phyloP scores from a whole-genome alignment of 495 filamentous ascomycete species.

The Aspergillus kassunensis region DNA sequence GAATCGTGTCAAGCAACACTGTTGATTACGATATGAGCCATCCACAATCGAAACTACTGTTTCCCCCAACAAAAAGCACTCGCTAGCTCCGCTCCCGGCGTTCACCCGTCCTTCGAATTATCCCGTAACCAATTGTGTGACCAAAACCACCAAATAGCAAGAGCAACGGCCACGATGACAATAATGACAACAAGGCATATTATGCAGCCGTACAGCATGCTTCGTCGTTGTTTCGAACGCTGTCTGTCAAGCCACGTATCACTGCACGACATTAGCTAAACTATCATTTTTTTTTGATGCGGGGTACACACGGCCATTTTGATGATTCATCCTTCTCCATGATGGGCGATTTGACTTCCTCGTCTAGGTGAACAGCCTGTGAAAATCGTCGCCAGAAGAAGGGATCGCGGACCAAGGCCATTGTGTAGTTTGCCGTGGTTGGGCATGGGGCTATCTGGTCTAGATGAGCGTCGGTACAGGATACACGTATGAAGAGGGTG shows the following conservation, averaged over 20 bases:
- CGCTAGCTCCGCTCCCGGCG: background rate
- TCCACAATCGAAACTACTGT: too few species aligned
- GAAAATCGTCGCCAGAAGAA: slow-evolving; percentile 62
- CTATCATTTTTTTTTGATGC: background rate
- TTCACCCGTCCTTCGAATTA: background rate
- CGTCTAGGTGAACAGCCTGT: slow-evolving; percentile 51
- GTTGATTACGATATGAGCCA: too few species aligned
- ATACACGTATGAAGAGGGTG: too few species aligned
- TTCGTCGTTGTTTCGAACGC: slow-evolving; percentile 30
- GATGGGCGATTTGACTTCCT: slow-evolving; percentile 25
- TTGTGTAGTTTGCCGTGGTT: slow-evolving; percentile 4
- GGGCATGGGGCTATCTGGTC: too few species aligned
- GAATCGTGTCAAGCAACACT: too few species aligned
- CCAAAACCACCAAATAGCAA: slow-evolving; percentile 36
- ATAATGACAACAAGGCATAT: slow-evolving; percentile 28
- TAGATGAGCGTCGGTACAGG: too few species aligned
- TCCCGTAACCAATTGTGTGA: slow-evolving; percentile 38
- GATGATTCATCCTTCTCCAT: slow-evolving; percentile 14
- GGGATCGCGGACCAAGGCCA: slow-evolving; percentile 53
- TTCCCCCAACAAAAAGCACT: background rate
- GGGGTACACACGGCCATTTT: slow-evolving; percentile 14
- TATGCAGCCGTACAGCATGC: slow-evolving; percentile 31
- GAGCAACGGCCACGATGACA: slow-evolving; percentile 25
- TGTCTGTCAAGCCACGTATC: slow-evolving; percentile 34
- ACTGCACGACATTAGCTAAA: slow-evolving; percentile 3